phyloP scores from a whole-genome alignment of 192 early-diverging fungal genomes.

The Linderina pennispora region DNA sequence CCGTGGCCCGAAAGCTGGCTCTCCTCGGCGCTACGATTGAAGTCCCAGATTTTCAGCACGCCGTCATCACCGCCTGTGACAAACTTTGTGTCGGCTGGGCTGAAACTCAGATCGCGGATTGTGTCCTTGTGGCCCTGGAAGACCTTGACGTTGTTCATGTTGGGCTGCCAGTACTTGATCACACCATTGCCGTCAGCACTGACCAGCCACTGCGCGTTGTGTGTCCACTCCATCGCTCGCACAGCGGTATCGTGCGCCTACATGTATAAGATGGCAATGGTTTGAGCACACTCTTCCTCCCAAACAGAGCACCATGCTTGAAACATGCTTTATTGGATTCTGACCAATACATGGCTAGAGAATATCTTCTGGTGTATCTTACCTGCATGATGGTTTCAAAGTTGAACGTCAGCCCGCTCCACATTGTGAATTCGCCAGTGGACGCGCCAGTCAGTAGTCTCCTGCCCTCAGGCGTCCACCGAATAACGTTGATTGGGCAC shows the following conservation, averaged over 20 bases:
- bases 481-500: constrained; percentile 85
- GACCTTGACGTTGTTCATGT: constrained; percentile 70
- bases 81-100: constrained; percentile 89
- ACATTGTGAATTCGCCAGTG: constrained; percentile 92
- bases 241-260: constrained; percentile 89
- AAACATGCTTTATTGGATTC: too few relatives aligned
- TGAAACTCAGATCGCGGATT: constrained; percentile 84
- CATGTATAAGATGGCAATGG: background rate
- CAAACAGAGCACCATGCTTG: too few relatives aligned
- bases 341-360: too few relatives aligned
- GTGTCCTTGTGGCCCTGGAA: constrained; percentile 79
- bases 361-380: too few relatives aligned
- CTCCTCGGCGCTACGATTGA: constrained; percentile 80
- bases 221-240: constrained; percentile 93
- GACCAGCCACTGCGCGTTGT: constrained; percentile 93
- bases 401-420: constrained; percentile 97
- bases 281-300: too few relatives aligned
- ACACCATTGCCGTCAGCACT: constrained; percentile 85
- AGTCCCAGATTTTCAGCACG: constrained; percentile 95
- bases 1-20: constrained; percentile 77
- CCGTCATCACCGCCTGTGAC: constrained; percentile 95
- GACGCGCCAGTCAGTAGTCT: constrained; percentile 90
- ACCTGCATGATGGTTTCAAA: constrained; percentile 94
- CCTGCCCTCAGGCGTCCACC: constrained; percentile 96
- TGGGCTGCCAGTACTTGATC: constrained; percentile 98